Evolutionary conservation across 164 flowering plant species (phyloP), one percentile per base, ranked within the genome.

Genomic region (Tetrastigma voinierianum): DNA sequence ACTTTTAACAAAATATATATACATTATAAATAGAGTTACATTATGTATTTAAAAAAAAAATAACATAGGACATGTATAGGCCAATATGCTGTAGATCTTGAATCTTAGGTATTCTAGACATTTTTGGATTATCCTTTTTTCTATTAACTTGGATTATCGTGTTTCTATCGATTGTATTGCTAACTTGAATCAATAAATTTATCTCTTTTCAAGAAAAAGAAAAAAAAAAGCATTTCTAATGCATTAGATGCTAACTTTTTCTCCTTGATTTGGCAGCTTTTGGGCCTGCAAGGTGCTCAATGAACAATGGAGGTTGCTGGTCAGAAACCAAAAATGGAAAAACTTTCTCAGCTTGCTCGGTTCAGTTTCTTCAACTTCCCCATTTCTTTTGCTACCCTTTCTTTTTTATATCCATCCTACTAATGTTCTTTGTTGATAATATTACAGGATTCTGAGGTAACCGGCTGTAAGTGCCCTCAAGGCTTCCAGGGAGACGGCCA

Each of bases 241-340:
- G 13, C 58, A 3, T 55, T 24, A 21, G 8, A 43, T 61, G 6
- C 17, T 55, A 46, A 40, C 64, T 12, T 66, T 55, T 62, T 20
- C 17, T 66, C 24, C 46, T 64, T 20, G 13, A 59, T 54, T 54
- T 73, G 52, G 47, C 88, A 95, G 98, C 96, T 71, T 74, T 75
- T 62, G 98, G 98, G 62, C 90, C 92, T 51, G 86, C 82, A 59
- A 84, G 98, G 60, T 95, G 98, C 68, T 25, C 79, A 10, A 68
- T 95, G 61, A 76, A 90, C 73, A 84, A 89, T 61, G 98, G 98
- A 63, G 97, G 96, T 4, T 95, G 98, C 85, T 95, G 98, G 98
- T 83, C 90, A 7, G 94, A 87, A 52, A 73, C 76, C 24, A 80
- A 57, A 69, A 58, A 86, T 57, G 92, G 85, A 67, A 65, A 62